phyloP scores from a whole-genome alignment of 139 green algal genomes.

The Chlorella sp. region DNA sequence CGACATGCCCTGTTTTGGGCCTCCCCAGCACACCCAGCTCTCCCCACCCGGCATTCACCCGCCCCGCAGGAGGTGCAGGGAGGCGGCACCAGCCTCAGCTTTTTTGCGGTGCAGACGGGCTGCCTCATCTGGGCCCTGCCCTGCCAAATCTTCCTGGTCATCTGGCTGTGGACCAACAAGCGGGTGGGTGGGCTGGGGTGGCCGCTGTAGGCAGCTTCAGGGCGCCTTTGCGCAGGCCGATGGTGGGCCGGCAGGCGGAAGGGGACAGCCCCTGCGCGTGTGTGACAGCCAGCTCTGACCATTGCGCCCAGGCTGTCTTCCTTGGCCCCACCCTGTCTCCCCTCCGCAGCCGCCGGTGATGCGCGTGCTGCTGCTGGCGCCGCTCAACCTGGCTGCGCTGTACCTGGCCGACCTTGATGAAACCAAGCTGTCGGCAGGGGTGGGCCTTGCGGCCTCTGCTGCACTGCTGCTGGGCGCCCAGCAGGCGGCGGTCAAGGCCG shows the following conservation, averaged over 20 bases:
- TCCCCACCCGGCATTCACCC: too few species aligned
- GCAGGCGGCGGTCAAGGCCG: neutral
- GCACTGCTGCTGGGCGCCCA: constrained; percentile 41
- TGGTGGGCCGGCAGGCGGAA: neutral
- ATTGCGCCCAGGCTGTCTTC: neutral
- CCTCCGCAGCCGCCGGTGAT: constrained; percentile 24
- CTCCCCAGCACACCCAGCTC: too few species aligned
- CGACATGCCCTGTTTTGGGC: too few species aligned
- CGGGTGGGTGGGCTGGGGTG: neutral
- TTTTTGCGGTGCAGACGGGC: constrained; percentile 12
- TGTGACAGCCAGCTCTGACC: too few species aligned
- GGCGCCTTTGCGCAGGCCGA: neutral
- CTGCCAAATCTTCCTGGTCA: constrained; percentile 21
- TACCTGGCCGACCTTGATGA: constrained; percentile 48
- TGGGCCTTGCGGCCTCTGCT: constrained; percentile 50
- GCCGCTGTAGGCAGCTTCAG: too few species aligned
- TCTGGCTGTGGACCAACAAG: constrained; percentile 16
- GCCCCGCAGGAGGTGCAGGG: too few species aligned
- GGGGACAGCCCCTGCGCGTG: neutral
- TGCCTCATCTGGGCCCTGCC: constrained; percentile 24
- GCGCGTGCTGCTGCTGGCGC: constrained; percentile 59
- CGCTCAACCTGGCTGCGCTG: constrained; percentile 64
- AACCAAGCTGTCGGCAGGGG: constrained; percentile 50
- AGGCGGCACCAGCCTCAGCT: neutral
- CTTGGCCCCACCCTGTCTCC: neutral